Percentiles rank a stretch among this genome's conserved stretches.
Evolutionary conservation across 179 eudicot species (phyloP).

Genomic region (Pouteria campechiana): DNA sequence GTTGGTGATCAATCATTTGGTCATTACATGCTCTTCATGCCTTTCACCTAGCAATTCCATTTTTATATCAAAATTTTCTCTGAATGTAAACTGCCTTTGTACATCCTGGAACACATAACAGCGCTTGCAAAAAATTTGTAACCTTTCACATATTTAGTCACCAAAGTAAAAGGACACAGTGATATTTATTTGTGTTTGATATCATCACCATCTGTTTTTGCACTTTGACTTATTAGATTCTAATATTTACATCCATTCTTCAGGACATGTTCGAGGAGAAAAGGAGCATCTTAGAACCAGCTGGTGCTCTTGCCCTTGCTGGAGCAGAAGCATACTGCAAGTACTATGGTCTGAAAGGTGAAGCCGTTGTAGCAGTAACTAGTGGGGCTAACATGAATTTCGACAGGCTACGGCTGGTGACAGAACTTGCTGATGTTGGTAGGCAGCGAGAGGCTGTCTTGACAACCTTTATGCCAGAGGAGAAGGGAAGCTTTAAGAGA

Average conservation of each 20-base stretch:
- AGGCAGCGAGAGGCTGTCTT: conserved; percentile 93
- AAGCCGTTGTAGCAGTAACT: conserved; percentile 71
- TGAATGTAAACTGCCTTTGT: no score
- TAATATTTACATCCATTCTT: conserved; percentile 1
- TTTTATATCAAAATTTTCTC: no score
- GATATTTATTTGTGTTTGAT: no score
- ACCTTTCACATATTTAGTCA: no score
- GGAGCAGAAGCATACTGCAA: conserved; percentile 99
- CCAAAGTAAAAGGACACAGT: no score
- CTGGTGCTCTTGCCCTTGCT: conserved; percentile 97
- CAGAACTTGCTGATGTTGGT: conserved; percentile 97
- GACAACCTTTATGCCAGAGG: conserved; percentile 87
- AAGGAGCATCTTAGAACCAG: conserved; percentile 94
- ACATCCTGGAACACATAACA: no score
- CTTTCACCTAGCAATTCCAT: no score
- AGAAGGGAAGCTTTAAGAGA: conserved; percentile 73
- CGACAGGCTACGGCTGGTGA: conserved; percentile 84
- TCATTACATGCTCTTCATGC: no score
- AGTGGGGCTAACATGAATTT: conserved; percentile 99
- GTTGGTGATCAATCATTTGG: no score
- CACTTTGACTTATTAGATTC: not conserved
- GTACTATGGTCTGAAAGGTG: conserved; percentile 77
- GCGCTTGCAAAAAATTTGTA: no score
- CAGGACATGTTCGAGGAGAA: conserved; percentile 99
- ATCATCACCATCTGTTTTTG: no score